These are phyloP conservation scores for Aspergillus niger DNA, from an alignment of 2,329 filamentous ascomycete species.

Conservation along the genomic window DNA sequence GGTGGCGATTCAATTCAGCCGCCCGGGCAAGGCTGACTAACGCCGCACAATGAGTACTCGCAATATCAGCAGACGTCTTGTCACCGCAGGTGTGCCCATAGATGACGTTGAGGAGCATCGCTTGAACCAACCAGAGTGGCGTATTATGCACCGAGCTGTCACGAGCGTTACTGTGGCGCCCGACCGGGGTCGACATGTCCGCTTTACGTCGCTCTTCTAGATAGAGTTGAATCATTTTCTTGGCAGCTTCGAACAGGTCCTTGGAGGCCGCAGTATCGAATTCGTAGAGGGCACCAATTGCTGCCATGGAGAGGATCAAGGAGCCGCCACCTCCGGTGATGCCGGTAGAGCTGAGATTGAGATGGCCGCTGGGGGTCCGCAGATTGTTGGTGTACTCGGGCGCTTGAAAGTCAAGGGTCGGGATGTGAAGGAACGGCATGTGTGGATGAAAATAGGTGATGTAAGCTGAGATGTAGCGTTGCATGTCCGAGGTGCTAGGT, in stretches of 20 bases:
- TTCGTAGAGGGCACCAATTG: slow-evolving; percentile 85
- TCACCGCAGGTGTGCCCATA: slow-evolving; percentile 95
- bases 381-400: slow-evolving; percentile 64
- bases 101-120: slow-evolving; percentile 93
- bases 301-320: slow-evolving; percentile 82
- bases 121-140: slow-evolving; percentile 92
- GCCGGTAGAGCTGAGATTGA: slow-evolving; percentile 55
- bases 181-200: slow-evolving; percentile 67
- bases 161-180: slow-evolving; percentile 53
- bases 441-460: slow-evolving; percentile 92
- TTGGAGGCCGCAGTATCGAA: slow-evolving; percentile 76
- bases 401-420: slow-evolving; percentile 87
- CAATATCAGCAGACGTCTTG: slow-evolving; percentile 86
- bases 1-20: slow-evolving; percentile 67
- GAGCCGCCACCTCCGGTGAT: slow-evolving; percentile 79
- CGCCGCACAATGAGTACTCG: slow-evolving; percentile 86
- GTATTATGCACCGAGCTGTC: slow-evolving; percentile 71
- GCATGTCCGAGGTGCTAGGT: slow-evolving; percentile 80
- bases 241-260: slow-evolving; percentile 87
- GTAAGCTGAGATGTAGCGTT: slow-evolving; percentile 87
- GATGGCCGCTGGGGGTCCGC: slow-evolving; percentile 57
- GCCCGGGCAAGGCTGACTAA: slow-evolving; percentile 88
- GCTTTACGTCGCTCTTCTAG: slow-evolving; percentile 87
- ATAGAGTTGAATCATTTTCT: slow-evolving; percentile 92
- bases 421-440: slow-evolving; percentile 88